phyloP scores from a whole-genome alignment of 495 filamentous ascomycete genomes.

The Penicillium salamii region DNA sequence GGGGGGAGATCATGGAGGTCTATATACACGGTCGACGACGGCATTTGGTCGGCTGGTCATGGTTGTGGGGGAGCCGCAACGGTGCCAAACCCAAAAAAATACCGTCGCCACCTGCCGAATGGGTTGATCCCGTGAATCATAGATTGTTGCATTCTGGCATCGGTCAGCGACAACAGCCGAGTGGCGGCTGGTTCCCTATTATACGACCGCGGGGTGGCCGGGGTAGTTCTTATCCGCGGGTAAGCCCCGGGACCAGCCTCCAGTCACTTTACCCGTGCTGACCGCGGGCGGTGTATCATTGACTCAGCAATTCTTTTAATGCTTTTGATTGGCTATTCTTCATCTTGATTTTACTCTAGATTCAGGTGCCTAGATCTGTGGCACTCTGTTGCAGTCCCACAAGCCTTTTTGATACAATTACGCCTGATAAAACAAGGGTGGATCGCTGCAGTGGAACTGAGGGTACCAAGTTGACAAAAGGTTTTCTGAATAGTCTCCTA shows the following conservation, averaged over 20 bases:
- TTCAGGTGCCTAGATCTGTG: too few species aligned
- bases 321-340: background rate
- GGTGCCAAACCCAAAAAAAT: conserved; percentile 4
- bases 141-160: background rate
- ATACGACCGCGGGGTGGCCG: conserved; percentile 2
- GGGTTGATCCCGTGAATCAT: conserved; percentile 3
- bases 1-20: conserved; percentile 9
- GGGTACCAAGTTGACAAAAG: too few species aligned
- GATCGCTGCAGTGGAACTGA: too few species aligned
- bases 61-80: conserved; percentile 16
- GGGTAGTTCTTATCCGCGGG: conserved; percentile 10
- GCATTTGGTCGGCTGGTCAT: conserved; percentile 26
- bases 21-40: conserved; percentile 25
- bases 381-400: too few species aligned
- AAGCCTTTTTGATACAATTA: too few species aligned
- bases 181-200: conserved; percentile 6
- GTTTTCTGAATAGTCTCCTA: too few species aligned
- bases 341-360: too few species aligned
- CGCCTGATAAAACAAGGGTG: too few species aligned
- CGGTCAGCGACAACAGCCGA: conserved; percentile 9
- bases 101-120: conserved; percentile 22
- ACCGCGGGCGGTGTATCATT: background rate
- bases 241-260: background rate
- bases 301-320: background rate
- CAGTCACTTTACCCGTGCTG: background rate